These are phyloP conservation scores for Nicotiana tomentosiformis DNA, from an alignment of 257 asterid genomes.

Conservation along the genomic window DNA sequence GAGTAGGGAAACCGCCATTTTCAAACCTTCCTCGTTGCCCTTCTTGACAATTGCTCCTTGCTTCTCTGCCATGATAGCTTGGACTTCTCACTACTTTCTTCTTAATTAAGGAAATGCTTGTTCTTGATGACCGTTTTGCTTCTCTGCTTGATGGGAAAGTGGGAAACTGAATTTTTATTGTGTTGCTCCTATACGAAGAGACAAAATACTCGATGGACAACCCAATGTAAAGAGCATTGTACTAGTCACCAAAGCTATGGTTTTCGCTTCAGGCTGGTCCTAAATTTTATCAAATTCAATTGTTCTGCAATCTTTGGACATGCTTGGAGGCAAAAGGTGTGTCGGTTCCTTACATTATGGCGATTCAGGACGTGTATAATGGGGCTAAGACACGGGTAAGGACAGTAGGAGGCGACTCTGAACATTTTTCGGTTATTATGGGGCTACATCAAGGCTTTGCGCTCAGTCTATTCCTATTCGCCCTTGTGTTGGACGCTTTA, in stretches of 20 bases:
- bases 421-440: no score
- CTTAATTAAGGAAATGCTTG: neutral
- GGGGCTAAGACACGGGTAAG: no score
- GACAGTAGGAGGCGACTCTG: no score
- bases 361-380: no score
- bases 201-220: constrained; percentile 24
- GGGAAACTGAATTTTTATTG: neutral
- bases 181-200: neutral
- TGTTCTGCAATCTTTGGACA: neutral
- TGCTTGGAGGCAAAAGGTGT: no score
- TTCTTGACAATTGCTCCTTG: constrained; percentile 52
- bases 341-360: no score
- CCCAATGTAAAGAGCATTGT: constrained; percentile 35
- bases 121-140: neutral
- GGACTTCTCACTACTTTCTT: neutral
- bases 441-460: no score
- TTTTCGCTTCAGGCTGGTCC: neutral
- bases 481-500: no score
- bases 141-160: neutral
- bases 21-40: constrained; percentile 54
- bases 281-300: neutral
- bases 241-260: constrained; percentile 13
- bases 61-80: constrained; percentile 50
- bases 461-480: no score
- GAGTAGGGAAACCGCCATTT: constrained; percentile 44